Conservation (phyloP, 2,329 filamentous ascomycete genomes). For the Didymella glomerata region DNA sequence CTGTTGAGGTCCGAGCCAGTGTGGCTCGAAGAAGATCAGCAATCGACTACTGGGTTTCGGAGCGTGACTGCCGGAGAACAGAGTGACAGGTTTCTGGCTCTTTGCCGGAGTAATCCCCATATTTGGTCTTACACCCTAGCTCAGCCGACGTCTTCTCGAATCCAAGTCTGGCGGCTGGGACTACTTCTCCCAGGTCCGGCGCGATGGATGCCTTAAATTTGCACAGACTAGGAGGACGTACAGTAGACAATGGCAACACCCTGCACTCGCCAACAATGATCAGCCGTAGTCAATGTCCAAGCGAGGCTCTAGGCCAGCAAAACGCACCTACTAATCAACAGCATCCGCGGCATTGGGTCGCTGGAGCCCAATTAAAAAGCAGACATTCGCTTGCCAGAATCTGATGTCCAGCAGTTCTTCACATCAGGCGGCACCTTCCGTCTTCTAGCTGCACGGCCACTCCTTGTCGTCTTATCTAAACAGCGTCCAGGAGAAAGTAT, state of each 20-base stretch:
- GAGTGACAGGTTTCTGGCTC: neutral
- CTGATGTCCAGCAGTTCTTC: neutral
- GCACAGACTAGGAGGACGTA: neutral
- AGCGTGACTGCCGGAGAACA: neutral
- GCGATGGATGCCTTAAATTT: no score
- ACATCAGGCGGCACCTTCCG: neutral
- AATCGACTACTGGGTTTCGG: neutral
- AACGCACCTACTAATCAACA: neutral
- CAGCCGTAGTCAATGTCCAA: neutral
- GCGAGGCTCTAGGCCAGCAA: neutral
- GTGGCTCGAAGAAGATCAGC: neutral
- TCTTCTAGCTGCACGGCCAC: neutral
- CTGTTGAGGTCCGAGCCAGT: neutral
- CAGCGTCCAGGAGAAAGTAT: neutral
- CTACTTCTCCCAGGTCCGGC: neutral
- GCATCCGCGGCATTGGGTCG: neutral
- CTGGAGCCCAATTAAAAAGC: neutral
- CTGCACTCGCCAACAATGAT: neutral
- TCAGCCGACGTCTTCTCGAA: neutral
- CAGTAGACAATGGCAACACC: neutral
- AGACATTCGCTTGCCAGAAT: neutral
- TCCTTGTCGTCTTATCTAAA: no score
- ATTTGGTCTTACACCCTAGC: neutral
- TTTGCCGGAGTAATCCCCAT: neutral
- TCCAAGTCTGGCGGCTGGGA: neutral